Base-by-base conservation (phyloP, 371 early-diverging fungal species). In the Mucor sp. region DNA sequence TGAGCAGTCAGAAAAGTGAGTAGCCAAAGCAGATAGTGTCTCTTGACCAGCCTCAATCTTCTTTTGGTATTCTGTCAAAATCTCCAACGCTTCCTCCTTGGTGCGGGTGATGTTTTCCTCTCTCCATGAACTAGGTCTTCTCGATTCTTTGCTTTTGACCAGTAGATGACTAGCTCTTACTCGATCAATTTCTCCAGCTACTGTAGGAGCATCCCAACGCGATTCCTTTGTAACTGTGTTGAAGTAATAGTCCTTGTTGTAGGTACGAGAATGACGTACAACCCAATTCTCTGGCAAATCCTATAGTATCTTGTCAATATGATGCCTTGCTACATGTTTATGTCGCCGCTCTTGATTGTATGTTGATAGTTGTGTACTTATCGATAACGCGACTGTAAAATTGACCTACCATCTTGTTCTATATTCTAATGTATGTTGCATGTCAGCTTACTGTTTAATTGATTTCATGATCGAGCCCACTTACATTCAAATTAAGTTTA, bases 121-220 rank as follows among this genome's bases (percentile, higher is more conserved):
- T 74, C 85, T 87, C 97, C 98, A 97, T 11, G 96, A 95, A 66
- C 89, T 88, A 23, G 99, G 98, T 41, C 95, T 83, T 58, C 99
- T 83, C 11, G 94, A 94, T 12, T 89, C 91, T 27, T 69, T 74
- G 74, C 97, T 97, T 79, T 98, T 98, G 62, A 96, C 95, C 14
- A 98, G 81, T 57, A 98, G 80, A 71, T 98, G 99, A 53, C 91
- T 91, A 17, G 95, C 96, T 7, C 95, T 83, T 43, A 97, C 87
- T 65, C 80, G 75, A 62, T 85, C 78, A 19, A 68, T 68, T 19
- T 74, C 74, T 1, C 75, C 80, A 8, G 65, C 68, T 14, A 47
- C 27, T 28, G 58, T 71, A 12, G 96, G 97, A 27, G 86, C 79
- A 62, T 94, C 95, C 95, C 97, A 96, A 17, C 89, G 85, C 64